phyloP scores from a whole-genome alignment of 1,284 basidiomycete species.

The Ustilago trichophora region DNA sequence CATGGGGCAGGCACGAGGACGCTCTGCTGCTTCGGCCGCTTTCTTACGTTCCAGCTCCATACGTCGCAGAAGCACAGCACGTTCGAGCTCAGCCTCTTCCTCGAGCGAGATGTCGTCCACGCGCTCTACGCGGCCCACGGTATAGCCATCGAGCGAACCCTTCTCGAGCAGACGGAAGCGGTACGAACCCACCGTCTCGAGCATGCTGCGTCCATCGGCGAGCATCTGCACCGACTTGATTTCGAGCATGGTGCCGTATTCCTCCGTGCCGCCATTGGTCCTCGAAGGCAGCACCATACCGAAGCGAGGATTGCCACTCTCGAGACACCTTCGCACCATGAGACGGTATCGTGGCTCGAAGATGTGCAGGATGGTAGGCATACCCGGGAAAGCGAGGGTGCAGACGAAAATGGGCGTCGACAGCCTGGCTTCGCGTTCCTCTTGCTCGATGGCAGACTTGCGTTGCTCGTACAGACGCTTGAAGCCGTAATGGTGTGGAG shows the following conservation, averaged over 20 bases:
- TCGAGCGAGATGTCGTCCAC: slow-evolving; percentile 52
- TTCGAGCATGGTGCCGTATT: slow-evolving; percentile 92
- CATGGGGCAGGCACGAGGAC: slow-evolving; percentile 9
- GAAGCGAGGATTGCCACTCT: slow-evolving; percentile 77
- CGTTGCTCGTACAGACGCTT: slow-evolving; percentile 70
- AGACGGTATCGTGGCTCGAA: slow-evolving; percentile 90
- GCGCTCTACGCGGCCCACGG: slow-evolving; percentile 80
- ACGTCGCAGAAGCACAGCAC: slow-evolving; percentile 26
- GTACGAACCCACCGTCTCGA: slow-evolving; percentile 83
- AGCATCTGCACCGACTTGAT: slow-evolving; percentile 87
- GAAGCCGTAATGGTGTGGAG: slow-evolving; percentile 42
- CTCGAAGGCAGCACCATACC: slow-evolving; percentile 85
- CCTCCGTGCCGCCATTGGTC: slow-evolving; percentile 69
- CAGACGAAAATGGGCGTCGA: slow-evolving; percentile 91
- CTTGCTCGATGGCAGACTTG: slow-evolving; percentile 74
- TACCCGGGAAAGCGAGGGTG: slow-evolving; percentile 86
- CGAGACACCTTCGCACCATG: slow-evolving; percentile 90
- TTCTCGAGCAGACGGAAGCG: slow-evolving; percentile 85
- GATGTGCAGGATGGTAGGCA: slow-evolving; percentile 88
- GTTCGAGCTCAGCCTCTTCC: slow-evolving; percentile 50
- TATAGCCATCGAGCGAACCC: slow-evolving; percentile 81
- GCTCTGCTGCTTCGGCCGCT: slow-evolving; percentile 14
- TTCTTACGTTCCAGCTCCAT: slow-evolving; percentile 33
- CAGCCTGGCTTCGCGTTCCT: slow-evolving; percentile 79
- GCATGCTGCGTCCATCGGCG: slow-evolving; percentile 85